Evolutionary conservation across 371 early-diverging fungal species (phyloP).

Genomic region (Mycotypha africana): DNA sequence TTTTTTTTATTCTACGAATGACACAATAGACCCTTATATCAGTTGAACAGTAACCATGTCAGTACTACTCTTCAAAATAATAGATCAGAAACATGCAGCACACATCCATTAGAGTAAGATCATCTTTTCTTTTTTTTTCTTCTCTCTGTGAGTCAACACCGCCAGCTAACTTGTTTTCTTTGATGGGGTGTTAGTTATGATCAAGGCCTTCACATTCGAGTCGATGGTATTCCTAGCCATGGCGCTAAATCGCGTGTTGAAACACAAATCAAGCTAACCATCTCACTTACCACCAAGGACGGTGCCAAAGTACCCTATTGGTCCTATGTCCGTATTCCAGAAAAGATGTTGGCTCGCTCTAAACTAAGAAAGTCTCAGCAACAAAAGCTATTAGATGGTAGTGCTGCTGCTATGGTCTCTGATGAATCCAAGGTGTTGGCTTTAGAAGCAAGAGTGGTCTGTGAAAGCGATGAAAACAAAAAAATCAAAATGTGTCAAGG

Average conservation of each 20-base stretch:
- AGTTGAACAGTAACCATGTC: no score
- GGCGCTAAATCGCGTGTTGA: constrained; percentile 71
- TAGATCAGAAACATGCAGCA: no score
- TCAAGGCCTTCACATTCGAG: constrained; percentile 17
- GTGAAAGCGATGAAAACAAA: constrained; percentile 70
- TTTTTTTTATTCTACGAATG: no score
- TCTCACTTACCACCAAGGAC: constrained; percentile 47
- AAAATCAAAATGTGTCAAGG: constrained; percentile 74
- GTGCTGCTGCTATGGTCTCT: constrained; percentile 9
- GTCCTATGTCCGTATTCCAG: constrained; percentile 59
- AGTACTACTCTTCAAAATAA: no score
- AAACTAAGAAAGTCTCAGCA: constrained; percentile 24
- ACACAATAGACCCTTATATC: no score
- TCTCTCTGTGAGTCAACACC: neutral
- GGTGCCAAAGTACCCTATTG: constrained; percentile 48
- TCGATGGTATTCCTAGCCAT: constrained; percentile 53
- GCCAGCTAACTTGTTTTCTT: neutral
- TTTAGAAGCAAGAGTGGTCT: constrained; percentile 75
- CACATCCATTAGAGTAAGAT: no score
- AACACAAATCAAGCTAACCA: constrained; percentile 67
- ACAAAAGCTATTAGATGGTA: constrained; percentile 8
- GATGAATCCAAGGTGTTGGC: constrained; percentile 39
- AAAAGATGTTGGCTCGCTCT: constrained; percentile 46
- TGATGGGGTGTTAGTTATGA: no score
- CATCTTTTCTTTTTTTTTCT: neutral